phyloP scores from a whole-genome alignment of 768 basidiomycete species.

The Tylopilus rubrobrunneus region DNA sequence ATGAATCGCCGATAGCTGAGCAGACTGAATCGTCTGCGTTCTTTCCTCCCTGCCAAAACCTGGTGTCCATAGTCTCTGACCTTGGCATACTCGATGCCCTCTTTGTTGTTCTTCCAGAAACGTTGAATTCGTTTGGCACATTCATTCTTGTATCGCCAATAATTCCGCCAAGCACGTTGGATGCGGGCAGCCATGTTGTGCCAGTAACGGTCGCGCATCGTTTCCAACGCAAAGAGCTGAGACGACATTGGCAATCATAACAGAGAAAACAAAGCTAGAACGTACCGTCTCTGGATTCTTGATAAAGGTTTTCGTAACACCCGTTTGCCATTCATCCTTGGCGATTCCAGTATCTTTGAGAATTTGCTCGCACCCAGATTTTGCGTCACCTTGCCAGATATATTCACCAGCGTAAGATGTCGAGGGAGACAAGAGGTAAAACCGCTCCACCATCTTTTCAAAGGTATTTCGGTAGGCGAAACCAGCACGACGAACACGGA shows the following conservation, averaged over 20 bases:
- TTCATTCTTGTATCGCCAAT: slow-evolving; percentile 92
- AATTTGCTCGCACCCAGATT: slow-evolving; percentile 90
- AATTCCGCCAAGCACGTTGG: slow-evolving; percentile 94
- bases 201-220: slow-evolving; percentile 99
- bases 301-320: slow-evolving; percentile 96
- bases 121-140: slow-evolving; percentile 93
- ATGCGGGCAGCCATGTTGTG: slow-evolving; percentile 99
- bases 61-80: slow-evolving; percentile 94
- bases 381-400: slow-evolving; percentile 88
- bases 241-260: not conserved
- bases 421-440: slow-evolving; percentile 90
- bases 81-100: slow-evolving; percentile 83
- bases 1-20: slow-evolving; percentile 91
- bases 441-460: slow-evolving; percentile 98
- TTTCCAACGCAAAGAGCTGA: slow-evolving; percentile 95
- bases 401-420: slow-evolving; percentile 99
- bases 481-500: slow-evolving; percentile 93
- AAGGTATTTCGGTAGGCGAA: slow-evolving; percentile 99
- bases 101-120: slow-evolving; percentile 99
- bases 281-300: slow-evolving; percentile 97
- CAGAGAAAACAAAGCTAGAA: slow-evolving; percentile 1
- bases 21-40: slow-evolving; percentile 88
- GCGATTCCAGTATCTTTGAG: slow-evolving; percentile 93
- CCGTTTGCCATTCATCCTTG: slow-evolving; percentile 99
- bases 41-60: slow-evolving; percentile 86